Evolutionary conservation across 2,329 filamentous ascomycete genomes (phyloP).

Genomic region (Aureobasidium sp.): DNA sequence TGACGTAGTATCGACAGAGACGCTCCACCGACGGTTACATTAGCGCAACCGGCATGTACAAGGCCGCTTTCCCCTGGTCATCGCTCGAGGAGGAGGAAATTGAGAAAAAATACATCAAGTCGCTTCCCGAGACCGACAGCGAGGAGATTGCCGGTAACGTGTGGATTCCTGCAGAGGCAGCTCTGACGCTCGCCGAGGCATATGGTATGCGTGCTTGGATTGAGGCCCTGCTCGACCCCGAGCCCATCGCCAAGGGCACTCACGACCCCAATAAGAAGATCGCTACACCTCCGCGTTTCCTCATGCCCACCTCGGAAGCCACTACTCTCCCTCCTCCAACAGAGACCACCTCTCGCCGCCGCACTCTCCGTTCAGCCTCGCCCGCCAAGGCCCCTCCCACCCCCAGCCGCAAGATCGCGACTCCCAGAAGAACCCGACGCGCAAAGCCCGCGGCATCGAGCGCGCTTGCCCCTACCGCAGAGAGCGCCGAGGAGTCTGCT

Average conservation of each 20-base stretch:
- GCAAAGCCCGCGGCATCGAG: conserved; percentile 26
- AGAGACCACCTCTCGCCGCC: conserved; percentile 36
- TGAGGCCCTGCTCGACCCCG: conserved; percentile 81
- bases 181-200: conserved; percentile 75
- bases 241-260: conserved; percentile 62
- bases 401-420: conserved; percentile 41
- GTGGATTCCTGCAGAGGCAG: conserved; percentile 82
- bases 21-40: conserved; percentile 78
- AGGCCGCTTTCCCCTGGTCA: conserved; percentile 77
- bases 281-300: conserved; percentile 70
- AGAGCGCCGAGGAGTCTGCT: conserved; percentile 23
- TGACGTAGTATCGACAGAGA: conserved; percentile 43
- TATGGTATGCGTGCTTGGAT: conserved; percentile 86
- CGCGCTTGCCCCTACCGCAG: conserved; percentile 26
- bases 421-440: conserved; percentile 47
- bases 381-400: conserved; percentile 44
- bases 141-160: conserved; percentile 96
- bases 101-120: conserved; percentile 80
- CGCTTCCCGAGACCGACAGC: conserved; percentile 67
- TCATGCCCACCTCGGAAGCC: conserved; percentile 22
- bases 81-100: conserved; percentile 59
- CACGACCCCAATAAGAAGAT: conserved; percentile 62
- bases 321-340: conserved; percentile 25
- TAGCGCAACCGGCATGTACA: conserved; percentile 87
- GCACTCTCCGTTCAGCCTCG: conserved; percentile 54